Evolutionary conservation across 1,284 basidiomycete species (phyloP).

Genomic region (Microbotryomycetes sp.): DNA sequence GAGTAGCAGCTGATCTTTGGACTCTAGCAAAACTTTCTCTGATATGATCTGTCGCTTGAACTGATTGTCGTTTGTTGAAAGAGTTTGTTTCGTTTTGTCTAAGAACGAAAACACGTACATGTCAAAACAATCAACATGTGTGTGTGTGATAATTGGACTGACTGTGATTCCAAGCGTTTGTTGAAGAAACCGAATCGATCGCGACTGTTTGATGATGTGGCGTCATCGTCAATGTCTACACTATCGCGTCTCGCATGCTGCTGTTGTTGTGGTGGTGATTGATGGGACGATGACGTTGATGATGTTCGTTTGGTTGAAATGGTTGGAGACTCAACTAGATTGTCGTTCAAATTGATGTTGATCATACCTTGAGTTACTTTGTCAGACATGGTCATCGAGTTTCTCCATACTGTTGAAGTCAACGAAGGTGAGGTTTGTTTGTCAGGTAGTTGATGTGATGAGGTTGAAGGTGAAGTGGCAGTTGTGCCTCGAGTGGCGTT

Average conservation of each 20-base stretch:
- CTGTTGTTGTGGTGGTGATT: no score
- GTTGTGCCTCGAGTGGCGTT: no score
- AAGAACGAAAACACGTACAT: neutral
- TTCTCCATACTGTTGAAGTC: conserved; percentile 3
- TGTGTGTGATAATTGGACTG: neutral
- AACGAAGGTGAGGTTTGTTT: neutral
- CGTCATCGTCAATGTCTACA: no score
- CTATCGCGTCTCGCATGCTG: no score
- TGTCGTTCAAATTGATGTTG: neutral
- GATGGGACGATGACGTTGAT: no score
- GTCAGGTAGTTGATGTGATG: no score
- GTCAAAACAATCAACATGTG: neutral
- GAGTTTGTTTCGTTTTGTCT: neutral
- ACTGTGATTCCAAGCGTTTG: conserved; percentile 10
- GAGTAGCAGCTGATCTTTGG: neutral
- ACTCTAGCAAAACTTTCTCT: neutral
- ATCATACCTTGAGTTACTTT: neutral
- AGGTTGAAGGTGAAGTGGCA: no score
- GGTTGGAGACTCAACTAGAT: no score
- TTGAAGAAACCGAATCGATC: conserved; percentile 8
- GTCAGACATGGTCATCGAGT: conserved; percentile 1
- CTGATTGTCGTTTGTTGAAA: neutral
- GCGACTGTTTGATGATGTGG: no score
- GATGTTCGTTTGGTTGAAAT: no score
- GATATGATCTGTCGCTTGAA: neutral